phyloP scores from a whole-genome alignment of 1,139 yeast genomes.

The Magnusiomyces clavatus region DNA sequence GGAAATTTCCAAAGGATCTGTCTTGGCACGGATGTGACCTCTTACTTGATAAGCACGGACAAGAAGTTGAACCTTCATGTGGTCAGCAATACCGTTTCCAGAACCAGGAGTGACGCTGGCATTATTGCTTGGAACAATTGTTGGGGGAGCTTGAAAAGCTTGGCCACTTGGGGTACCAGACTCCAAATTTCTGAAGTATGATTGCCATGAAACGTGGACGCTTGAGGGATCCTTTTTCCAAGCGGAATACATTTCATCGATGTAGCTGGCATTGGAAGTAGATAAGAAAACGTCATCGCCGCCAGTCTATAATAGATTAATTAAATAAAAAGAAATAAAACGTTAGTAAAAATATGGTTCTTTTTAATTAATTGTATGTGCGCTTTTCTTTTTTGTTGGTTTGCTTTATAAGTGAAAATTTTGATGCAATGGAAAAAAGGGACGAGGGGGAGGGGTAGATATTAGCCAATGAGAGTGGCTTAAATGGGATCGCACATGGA shows the following conservation, averaged over 20 bases:
- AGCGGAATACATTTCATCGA: constrained; percentile 95
- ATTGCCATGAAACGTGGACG: constrained; percentile 93
- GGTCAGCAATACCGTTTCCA: constrained; percentile 60
- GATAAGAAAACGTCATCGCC: constrained; percentile 65
- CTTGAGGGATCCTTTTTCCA: constrained; percentile 87
- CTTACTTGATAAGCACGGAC: constrained; percentile 98
- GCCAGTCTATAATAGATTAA: constrained; percentile 7
- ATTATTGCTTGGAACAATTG: constrained; percentile 63
- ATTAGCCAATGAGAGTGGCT: constrained; percentile 1
- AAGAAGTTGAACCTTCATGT: constrained; percentile 88
- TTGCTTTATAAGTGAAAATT: background rate
- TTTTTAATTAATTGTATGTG: background rate
- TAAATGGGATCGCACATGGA: background rate
- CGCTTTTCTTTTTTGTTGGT: background rate
- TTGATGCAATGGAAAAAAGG: background rate
- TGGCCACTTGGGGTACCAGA: constrained; percentile 55
- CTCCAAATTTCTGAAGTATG: constrained; percentile 87
- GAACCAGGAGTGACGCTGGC: constrained; percentile 44
- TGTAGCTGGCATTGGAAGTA: constrained; percentile 80
- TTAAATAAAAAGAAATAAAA: background rate
- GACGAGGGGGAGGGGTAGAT: background rate
- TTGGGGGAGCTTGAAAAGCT: constrained; percentile 89
- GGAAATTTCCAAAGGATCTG: constrained; percentile 88
- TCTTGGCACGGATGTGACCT: constrained; percentile 92
- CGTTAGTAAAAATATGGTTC: background rate